Evolutionary conservation across 1,139 yeast genomes (phyloP).

Genomic region (Eremothecium coryli): DNA sequence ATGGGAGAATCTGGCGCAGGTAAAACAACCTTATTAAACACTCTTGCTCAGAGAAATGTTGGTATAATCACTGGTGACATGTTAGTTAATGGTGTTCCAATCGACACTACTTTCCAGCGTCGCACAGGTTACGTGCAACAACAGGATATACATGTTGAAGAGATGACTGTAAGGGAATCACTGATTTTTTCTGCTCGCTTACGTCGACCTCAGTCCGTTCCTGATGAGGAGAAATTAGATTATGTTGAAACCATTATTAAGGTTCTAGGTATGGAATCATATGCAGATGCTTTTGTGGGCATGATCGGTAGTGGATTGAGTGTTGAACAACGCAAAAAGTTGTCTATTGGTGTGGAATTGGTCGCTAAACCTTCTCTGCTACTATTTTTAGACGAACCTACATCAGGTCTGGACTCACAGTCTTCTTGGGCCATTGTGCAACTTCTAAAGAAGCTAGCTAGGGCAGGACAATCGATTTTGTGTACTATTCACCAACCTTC

Average conservation of each 20-base stretch:
- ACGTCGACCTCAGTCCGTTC: slow-evolving; percentile 40
- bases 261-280: slow-evolving; percentile 42
- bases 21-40: slow-evolving; percentile 54
- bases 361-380: slow-evolving; percentile 44
- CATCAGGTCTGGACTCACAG: slow-evolving; percentile 49
- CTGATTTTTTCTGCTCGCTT: slow-evolving; percentile 46
- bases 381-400: slow-evolving; percentile 45
- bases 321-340: slow-evolving; percentile 54
- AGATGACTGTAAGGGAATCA: slow-evolving; percentile 48
- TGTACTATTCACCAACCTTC: slow-evolving; percentile 56
- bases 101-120: slow-evolving; percentile 42
- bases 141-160: slow-evolving; percentile 48
- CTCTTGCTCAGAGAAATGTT: slow-evolving; percentile 45
- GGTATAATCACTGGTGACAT: slow-evolving; percentile 52
- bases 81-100: slow-evolving; percentile 44
- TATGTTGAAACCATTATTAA: slow-evolving; percentile 45
- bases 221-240: slow-evolving; percentile 41
- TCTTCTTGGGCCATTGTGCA: slow-evolving; percentile 46
- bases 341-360: slow-evolving; percentile 49
- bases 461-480: slow-evolving; percentile 45
- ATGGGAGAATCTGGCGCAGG: slow-evolving; percentile 76
- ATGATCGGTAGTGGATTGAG: slow-evolving; percentile 45
- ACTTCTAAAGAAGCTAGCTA: slow-evolving; percentile 38
- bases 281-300: slow-evolving; percentile 53
- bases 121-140: slow-evolving; percentile 56